Base-by-base conservation (phyloP, 495 filamentous ascomycete species). In the Pseudomonodictys pantanalensis region DNA sequence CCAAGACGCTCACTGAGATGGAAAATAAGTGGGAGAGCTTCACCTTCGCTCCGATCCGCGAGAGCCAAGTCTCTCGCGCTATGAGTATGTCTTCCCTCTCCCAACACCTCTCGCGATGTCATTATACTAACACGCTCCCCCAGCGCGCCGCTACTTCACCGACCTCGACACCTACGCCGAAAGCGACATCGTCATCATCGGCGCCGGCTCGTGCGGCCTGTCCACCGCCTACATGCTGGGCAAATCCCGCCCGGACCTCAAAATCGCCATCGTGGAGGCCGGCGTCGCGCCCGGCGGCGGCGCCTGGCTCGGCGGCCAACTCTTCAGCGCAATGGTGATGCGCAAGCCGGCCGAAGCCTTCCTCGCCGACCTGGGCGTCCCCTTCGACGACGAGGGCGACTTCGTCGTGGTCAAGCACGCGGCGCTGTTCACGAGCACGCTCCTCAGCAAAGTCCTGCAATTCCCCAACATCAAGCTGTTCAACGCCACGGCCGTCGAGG, bases 381-480 rank as follows among this genome's bases (percentile, higher is more conserved):
- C 88, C n/a, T 95, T 83, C 73, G 90, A 93, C 58, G 88, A 92
- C 62, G 90, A 93, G 69, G 88, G 88, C 26, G 80, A 86, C 74
- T 91, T 87, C 70, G 88, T 95, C 20, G 89, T 95, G 1, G 90
- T 96, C 69, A 95, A 92, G 82, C 91, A 96, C 75, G 91, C 91
- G 63, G 89, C 91, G 5, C 81, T 93, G 48, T 95, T 96, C 77
- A 96, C 90, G 24, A 89, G 85, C 52, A 95, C 91, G 17, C 78
- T 96, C 52, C 72, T 96, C 66, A 85, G 85, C 54, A 85, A 85
- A 72, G 91, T 96, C 15, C 77, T 96, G 33, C 63, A 78, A 22
- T 89, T 91, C 79, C 87, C 88, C 54, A 96, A 96, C 74, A 81
- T 96, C 72, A 96, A 96, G 82, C 83, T 96, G 64, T 96, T 96